Percentiles rank a stretch among this genome's conserved stretches.
Conservation (phyloP, 495 filamentous ascomycete species). For the Aspergillus asperescens region DNA sequence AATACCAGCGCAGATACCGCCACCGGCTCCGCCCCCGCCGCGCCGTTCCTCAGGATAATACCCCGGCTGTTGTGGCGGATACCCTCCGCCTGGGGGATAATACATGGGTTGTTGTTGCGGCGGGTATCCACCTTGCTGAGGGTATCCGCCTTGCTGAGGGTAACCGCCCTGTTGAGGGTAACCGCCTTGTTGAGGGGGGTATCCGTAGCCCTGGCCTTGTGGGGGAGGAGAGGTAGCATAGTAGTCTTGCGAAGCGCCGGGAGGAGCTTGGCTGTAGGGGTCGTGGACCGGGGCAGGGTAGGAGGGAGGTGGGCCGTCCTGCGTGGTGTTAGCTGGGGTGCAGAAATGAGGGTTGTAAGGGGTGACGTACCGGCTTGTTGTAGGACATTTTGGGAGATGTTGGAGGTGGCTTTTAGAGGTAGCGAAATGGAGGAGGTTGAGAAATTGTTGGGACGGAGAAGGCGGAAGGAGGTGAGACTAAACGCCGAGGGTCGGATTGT, state of each 20-base stretch:
- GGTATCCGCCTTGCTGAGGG: too few relatives aligned
- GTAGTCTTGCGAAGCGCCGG: conserved; percentile 27
- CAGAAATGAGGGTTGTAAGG: neutral
- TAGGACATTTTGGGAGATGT: conserved; percentile 28
- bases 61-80: conserved; percentile 40
- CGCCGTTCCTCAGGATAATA: conserved; percentile 37
- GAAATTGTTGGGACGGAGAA: neutral
- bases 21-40: conserved; percentile 27
- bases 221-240: conserved; percentile 24
- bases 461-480: neutral
- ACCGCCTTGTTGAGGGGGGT: neutral
- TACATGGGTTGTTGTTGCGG: conserved; percentile 36
- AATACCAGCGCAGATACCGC: conserved; percentile 45
- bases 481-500: neutral
- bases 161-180: conserved; percentile 25
- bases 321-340: conserved; percentile 7
- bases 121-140: conserved; percentile 18
- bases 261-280: conserved; percentile 25
- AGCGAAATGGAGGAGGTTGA: neutral
- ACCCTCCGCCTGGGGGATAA: conserved; percentile 38
- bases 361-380: conserved; percentile 32
- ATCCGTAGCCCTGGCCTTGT: conserved; percentile 26
- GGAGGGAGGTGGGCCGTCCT: conserved; percentile 40
- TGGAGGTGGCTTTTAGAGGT: neutral
- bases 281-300: conserved; percentile 33